Base-by-base conservation (phyloP, 148 eudicot species). In the Linanthus parryae region DNA sequence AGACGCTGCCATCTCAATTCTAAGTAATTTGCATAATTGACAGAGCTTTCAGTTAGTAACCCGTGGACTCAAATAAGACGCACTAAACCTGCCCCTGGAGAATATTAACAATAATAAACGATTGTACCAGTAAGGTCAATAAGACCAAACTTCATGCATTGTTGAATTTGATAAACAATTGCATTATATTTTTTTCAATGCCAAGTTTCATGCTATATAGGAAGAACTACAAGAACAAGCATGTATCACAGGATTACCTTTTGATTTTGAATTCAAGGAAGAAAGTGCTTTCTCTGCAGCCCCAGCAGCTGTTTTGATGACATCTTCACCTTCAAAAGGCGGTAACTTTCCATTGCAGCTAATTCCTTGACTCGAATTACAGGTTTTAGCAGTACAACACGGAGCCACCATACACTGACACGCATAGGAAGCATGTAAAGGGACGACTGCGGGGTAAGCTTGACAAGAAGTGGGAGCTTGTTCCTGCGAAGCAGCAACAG, bases 261-360 rank as follows among this genome's bases (percentile, higher is more conserved):
- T 43, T 62, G 62, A 41, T 40, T 61, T 41, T 44, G 54, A 58
- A 73, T 47, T 83, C 54, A 77, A 53, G 42, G 71, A 54, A 62
- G 84, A 75, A 48, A 85, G 41, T 54, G 88, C 95, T 73, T 56
- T 85, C 55, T 89, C 78, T 2, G 81, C 88, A 48, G 88, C 97
- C 71, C 64, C 75, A 76, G 80, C 55, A 23, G 84, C 95, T 38
- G 63, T 66, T 50, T 72, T 69, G 35, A 81, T 70, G 47, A 84
- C 52, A 54, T 65, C 77, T 25, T 22, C 69, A 66, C 69, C 75
- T 61, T 64, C 74, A 27, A 17, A 13, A 33, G 69, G 44, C 18
- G 58, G 12, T 38, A 65, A 34, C 22, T 60, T 64, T 53, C 35
- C 74, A 50, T 55, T 42, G n/a, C 19, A 24, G 64, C 34, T 60